Evolutionary conservation across 225 moss, liverwort and hornwort genomes (phyloP).

Genomic region (Sphagnum tenellum): DNA sequence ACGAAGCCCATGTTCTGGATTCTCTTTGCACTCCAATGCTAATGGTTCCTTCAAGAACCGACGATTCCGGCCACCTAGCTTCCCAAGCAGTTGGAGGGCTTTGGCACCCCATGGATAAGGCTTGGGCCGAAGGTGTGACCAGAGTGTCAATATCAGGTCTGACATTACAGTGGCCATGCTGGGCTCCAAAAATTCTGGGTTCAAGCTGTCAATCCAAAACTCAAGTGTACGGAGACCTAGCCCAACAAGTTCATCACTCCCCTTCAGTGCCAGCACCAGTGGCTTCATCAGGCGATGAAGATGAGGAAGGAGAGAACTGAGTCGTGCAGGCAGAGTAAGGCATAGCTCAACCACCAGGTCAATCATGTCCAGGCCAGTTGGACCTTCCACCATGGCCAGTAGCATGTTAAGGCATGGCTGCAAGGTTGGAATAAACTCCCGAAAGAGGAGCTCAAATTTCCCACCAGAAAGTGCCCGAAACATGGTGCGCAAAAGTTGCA

Average conservation of each 20-base stretch:
- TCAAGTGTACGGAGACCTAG: conserved; percentile 90
- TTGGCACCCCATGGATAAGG: conserved; percentile 93
- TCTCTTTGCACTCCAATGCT: conserved; percentile 95
- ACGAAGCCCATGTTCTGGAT: conserved; percentile 96
- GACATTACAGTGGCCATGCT: conserved; percentile 99
- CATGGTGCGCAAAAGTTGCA: conserved; percentile 98
- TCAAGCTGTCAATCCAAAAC: conserved; percentile 99
- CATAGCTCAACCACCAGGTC: conserved; percentile 95
- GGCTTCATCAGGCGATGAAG: conserved; percentile 98
- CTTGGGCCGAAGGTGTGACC: conserved; percentile 98
- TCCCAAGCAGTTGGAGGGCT: conserved; percentile 89
- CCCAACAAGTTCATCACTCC: conserved; percentile 90
- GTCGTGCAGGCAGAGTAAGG: conserved; percentile 89
- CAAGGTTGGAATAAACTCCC: conserved; percentile 89
- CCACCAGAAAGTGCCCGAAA: conserved; percentile 96
- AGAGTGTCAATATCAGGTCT: conserved; percentile 89
- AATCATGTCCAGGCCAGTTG: conserved; percentile 96
- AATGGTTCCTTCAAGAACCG: conserved; percentile 94
- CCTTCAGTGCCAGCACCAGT: conserved; percentile 85
- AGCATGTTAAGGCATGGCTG: conserved; percentile 98
- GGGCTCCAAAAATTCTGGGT: conserved; percentile 98
- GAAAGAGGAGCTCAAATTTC: conserved; percentile 92
- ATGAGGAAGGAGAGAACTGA: conserved; percentile 93
- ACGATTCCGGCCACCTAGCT: conserved; percentile 96
- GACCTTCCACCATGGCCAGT: conserved; percentile 97